A percentile compares a stretch with the other conserved stretches of the same genome.
phyloP scores from a whole-genome alignment of 192 early-diverging fungal species.

The Umbelopsis sp. region DNA sequence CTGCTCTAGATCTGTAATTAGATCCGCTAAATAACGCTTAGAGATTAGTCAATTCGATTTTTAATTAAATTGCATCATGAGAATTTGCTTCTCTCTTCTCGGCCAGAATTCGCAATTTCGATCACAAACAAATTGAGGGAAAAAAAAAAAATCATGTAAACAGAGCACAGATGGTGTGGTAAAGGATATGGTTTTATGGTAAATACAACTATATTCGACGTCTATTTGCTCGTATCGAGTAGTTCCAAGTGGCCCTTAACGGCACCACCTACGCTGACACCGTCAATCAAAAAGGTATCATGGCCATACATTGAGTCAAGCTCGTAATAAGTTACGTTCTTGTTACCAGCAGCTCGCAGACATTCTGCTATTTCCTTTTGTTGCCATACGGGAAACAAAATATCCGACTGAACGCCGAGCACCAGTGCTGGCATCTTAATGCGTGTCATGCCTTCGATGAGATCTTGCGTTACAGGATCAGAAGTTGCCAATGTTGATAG shows the following conservation, averaged over 20 bases:
- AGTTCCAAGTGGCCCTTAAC: slow-evolving; percentile 88
- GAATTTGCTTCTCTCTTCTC: background rate
- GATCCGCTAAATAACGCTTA: background rate
- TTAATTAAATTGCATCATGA: background rate
- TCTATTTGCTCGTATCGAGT: slow-evolving; percentile 24
- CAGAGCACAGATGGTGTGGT: background rate
- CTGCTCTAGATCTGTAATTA: background rate
- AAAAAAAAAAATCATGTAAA: background rate
- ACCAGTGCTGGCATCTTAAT: slow-evolving; percentile 85
- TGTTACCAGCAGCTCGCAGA: slow-evolving; percentile 82
- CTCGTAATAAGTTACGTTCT: slow-evolving; percentile 93
- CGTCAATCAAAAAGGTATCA: slow-evolving; percentile 94
- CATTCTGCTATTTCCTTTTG: slow-evolving; percentile 95
- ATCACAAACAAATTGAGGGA: background rate
- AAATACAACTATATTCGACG: background rate
- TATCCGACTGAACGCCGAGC: slow-evolving; percentile 92
- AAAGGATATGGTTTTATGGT: background rate
- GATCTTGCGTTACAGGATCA: slow-evolving; percentile 54
- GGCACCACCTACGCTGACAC: slow-evolving; percentile 87
- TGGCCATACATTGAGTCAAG: slow-evolving; percentile 97
- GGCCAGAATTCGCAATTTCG: background rate
- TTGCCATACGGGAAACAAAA: slow-evolving; percentile 93
- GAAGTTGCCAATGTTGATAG: slow-evolving; percentile 36
- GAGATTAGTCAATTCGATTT: background rate
- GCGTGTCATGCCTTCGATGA: slow-evolving; percentile 71